Percentiles rank a stretch among this genome's conserved stretches.
Conservation (phyloP, 179 eudicot species). For the Carnegiea gigantea region DNA sequence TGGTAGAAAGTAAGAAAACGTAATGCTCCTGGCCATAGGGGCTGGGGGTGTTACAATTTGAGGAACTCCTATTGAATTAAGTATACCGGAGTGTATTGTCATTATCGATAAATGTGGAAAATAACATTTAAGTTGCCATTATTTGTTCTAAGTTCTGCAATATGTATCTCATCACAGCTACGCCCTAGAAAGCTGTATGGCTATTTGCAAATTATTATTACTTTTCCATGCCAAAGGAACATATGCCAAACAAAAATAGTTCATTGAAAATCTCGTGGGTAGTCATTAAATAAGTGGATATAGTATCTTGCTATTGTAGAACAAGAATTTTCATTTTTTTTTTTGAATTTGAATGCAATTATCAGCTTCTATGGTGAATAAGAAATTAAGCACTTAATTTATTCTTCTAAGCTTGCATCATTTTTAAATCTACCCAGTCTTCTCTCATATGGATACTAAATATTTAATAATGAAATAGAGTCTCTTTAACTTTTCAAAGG, state of each 20-base stretch:
- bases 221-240: neutral
- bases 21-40: too few relatives aligned
- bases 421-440: neutral
- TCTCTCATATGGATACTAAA: neutral
- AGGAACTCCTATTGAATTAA: neutral
- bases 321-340: neutral
- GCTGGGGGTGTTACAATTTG: too few relatives aligned
- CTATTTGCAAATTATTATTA: neutral
- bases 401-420: neutral
- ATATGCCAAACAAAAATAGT: neutral
- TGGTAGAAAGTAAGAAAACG: too few relatives aligned
- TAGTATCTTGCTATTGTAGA: constrained; percentile 1
- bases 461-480: neutral
- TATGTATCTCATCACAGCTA: too few relatives aligned
- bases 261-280: neutral
- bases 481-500: neutral
- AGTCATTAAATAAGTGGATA: neutral
- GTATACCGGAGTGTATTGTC: neutral
- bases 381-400: neutral
- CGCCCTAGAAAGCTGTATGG: neutral
- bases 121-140: neutral
- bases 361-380: neutral
- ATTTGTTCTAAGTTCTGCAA: too few relatives aligned
- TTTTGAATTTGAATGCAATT: too few relatives aligned
- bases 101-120: too few relatives aligned